Conservation (phyloP, 257 asterid genomes). For the Solanum dulcamara region DNA sequence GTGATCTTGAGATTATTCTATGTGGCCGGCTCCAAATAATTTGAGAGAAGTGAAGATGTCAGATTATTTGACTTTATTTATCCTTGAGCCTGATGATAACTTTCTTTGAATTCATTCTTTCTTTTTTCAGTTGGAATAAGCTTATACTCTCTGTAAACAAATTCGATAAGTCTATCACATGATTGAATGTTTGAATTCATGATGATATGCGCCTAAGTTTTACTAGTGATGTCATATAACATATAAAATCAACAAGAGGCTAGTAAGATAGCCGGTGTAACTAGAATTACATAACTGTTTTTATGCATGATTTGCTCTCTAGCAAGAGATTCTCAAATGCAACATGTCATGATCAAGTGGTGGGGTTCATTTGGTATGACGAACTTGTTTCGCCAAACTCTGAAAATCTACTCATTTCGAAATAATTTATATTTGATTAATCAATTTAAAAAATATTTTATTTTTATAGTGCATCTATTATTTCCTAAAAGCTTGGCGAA, state of each 20-base stretch:
- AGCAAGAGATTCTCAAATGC: background rate
- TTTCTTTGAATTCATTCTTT: background rate
- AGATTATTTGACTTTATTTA: background rate
- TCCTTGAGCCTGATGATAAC: background rate
- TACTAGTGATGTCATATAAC: background rate
- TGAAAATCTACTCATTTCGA: background rate
- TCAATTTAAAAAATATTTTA: background rate
- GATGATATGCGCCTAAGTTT: background rate
- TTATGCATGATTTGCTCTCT: background rate
- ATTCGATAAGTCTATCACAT: background rate
- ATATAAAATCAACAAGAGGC: background rate
- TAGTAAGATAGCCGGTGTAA: background rate
- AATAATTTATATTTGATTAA: background rate
- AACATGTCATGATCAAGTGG: background rate
- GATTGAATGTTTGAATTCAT: background rate
- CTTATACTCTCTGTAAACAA: background rate
- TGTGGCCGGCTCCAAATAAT: background rate
- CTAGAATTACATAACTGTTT: background rate
- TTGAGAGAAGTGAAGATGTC: background rate
- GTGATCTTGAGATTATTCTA: constrained; percentile 4
- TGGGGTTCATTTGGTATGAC: too few relatives aligned
- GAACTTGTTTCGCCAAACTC: background rate
- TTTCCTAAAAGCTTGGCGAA: background rate
- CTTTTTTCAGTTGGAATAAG: background rate
- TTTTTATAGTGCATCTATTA: background rate